Percentiles rank a stretch among this genome's conserved stretches.
Conservation (phyloP, 768 basidiomycete species). For the Pleurotus cornucopiae region DNA sequence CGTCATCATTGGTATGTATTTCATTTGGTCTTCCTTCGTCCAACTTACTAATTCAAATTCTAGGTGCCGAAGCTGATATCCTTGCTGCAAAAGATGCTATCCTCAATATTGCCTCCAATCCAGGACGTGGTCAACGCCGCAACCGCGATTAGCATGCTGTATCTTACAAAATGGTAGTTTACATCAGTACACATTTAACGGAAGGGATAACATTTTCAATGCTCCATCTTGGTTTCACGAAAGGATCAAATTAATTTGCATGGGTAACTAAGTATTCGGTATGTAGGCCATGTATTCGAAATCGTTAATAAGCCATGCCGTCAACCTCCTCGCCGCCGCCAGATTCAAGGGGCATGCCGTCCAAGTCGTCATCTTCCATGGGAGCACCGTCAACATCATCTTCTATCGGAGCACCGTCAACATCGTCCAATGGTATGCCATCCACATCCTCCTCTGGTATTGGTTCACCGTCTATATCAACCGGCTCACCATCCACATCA, state of each 20-base stretch:
- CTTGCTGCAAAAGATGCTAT: conserved; percentile 76
- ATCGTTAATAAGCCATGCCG: conserved; percentile 8
- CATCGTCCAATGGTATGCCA: conserved; percentile 34
- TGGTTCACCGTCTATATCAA: conserved; percentile 32
- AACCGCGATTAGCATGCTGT: conserved; percentile 23
- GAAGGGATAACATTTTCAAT: conserved; percentile 7
- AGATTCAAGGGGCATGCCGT: conserved; percentile 40
- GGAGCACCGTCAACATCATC: conserved; percentile 48
- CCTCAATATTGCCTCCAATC: conserved; percentile 47
- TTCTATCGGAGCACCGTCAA: conserved; percentile 38
- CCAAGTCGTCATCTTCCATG: conserved; percentile 34
- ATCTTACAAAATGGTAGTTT: too few species aligned
- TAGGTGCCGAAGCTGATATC: conserved; percentile 69
- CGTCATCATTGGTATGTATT: conserved; percentile 72
- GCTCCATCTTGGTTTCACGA: too few species aligned
- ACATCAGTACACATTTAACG: too few species aligned
- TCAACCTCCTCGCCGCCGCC: conserved; percentile 37
- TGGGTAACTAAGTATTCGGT: too few species aligned
- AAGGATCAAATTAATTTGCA: too few species aligned
- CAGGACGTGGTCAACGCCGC: conserved; percentile 36
- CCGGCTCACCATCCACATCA: conserved; percentile 34
- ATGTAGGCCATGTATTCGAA: too few species aligned
- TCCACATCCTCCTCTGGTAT: conserved; percentile 31
- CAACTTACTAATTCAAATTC: conserved; percentile 8
- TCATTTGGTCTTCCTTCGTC: background rate